Conservation (phyloP, 495 filamentous ascomycete genomes). For the Hypoxylon rickii region DNA sequence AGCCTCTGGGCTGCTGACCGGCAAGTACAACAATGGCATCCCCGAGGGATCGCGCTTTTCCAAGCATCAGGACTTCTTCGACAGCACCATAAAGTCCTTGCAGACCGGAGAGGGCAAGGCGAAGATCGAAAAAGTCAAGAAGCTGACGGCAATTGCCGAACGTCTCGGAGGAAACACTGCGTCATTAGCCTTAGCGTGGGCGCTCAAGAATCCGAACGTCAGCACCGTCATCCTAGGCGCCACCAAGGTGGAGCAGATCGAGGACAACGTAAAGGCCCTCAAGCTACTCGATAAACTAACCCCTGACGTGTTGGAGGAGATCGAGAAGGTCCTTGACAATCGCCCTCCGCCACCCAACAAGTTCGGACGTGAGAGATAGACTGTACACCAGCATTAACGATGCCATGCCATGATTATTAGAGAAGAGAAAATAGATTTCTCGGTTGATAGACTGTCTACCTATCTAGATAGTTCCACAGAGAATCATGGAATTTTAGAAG, state of each 20-base stretch:
- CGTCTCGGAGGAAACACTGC: slow-evolving; percentile 60
- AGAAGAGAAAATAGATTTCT: background rate
- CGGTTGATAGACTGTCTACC: no score
- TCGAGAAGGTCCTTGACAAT: slow-evolving; percentile 57
- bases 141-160: slow-evolving; percentile 64
- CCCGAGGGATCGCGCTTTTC: slow-evolving; percentile 61
- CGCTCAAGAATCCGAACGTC: slow-evolving; percentile 75
- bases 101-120: slow-evolving; percentile 35
- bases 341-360: slow-evolving; percentile 10
- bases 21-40: slow-evolving; percentile 78
- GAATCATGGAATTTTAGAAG: no score
- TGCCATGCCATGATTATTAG: no score
- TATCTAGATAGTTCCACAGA: no score
- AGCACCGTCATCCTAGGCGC: slow-evolving; percentile 76
- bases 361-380: slow-evolving; percentile 26
- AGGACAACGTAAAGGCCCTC: slow-evolving; percentile 68
- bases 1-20: slow-evolving; percentile 70
- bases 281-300: slow-evolving; percentile 67
- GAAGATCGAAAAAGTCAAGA: slow-evolving; percentile 52
- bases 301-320: slow-evolving; percentile 69
- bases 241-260: slow-evolving; percentile 69
- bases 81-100: slow-evolving; percentile 42
- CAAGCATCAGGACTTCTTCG: slow-evolving; percentile 49
- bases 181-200: slow-evolving; percentile 71
- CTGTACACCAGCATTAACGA: no score